Conservation (phyloP, 805 yeast species). For the Monosporozyma aerobia region DNA sequence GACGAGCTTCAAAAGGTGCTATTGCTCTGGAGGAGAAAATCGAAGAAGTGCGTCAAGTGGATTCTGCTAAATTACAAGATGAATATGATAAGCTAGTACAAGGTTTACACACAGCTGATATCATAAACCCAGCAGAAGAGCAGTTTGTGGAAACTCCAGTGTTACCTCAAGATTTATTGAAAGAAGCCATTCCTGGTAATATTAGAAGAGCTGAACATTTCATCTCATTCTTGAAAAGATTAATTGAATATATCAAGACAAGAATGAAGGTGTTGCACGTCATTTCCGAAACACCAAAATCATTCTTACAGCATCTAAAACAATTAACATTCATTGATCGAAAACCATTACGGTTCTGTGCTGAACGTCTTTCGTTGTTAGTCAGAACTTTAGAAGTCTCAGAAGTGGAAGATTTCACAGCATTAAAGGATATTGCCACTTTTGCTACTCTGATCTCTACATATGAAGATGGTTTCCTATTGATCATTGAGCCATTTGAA, state of each 20-base stretch:
- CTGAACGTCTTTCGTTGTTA: slow-evolving; percentile 79
- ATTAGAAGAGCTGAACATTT: slow-evolving; percentile 96
- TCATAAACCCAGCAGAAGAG: slow-evolving; percentile 42
- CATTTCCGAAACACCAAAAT: slow-evolving; percentile 93
- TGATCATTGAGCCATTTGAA: slow-evolving; percentile 92
- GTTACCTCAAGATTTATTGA: slow-evolving; percentile 71
- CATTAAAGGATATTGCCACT: slow-evolving; percentile 90
- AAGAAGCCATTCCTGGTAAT: slow-evolving; percentile 95
- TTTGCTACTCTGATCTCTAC: slow-evolving; percentile 95
- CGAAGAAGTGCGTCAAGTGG: slow-evolving; percentile 75
- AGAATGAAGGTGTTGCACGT: slow-evolving; percentile 97
- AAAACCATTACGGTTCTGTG: slow-evolving; percentile 85
- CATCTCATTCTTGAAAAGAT: slow-evolving; percentile 82
- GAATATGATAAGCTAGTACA: slow-evolving; percentile 88
- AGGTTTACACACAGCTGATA: slow-evolving; percentile 78
- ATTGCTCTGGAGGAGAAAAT: slow-evolving; percentile 66
- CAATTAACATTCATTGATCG: slow-evolving; percentile 87
- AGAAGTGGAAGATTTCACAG: slow-evolving; percentile 85
- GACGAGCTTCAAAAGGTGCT: slow-evolving; percentile 84
- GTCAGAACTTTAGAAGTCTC: slow-evolving; percentile 82
- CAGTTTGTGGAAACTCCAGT: slow-evolving; percentile 79
- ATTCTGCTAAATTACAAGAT: slow-evolving; percentile 72
- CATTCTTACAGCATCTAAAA: slow-evolving; percentile 85
- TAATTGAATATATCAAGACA: slow-evolving; percentile 89
- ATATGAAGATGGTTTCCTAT: slow-evolving; percentile 84